These are phyloP conservation scores for Claviceps humidiphila DNA, from an alignment of 2,329 filamentous ascomycete species.

Conservation along the genomic window DNA sequence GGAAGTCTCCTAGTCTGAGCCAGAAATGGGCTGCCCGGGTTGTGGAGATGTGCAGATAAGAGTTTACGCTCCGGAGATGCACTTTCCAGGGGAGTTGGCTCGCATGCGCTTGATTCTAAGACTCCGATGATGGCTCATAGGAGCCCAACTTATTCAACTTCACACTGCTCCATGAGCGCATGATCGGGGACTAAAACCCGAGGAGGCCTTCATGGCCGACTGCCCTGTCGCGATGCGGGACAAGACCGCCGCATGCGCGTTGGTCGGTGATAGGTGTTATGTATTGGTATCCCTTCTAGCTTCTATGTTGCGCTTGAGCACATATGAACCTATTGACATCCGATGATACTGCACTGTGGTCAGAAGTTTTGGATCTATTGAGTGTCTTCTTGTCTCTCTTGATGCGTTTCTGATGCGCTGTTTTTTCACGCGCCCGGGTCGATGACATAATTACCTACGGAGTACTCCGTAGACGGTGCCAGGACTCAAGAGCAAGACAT, in stretches of 20 bases:
- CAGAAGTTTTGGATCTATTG: too few species aligned
- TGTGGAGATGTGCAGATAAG: constrained; percentile 1
- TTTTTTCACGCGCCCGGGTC: too few species aligned
- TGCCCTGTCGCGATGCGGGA: background rate
- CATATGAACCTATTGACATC: too few species aligned
- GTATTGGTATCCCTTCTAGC: background rate
- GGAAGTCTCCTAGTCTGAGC: constrained; percentile 1
- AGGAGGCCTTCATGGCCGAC: background rate
- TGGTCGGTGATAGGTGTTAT: background rate
- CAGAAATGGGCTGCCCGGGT: background rate
- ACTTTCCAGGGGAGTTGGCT: background rate
- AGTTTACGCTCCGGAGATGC: background rate
- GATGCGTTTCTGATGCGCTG: too few species aligned
- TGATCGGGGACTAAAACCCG: background rate
- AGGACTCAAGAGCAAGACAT: too few species aligned
- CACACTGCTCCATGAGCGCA: background rate
- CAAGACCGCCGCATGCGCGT: background rate
- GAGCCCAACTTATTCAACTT: too few species aligned
- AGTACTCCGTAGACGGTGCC: too few species aligned
- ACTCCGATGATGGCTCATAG: background rate
- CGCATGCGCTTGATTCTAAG: background rate
- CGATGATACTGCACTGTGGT: too few species aligned
- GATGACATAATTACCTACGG: too few species aligned
- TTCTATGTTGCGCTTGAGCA: background rate
- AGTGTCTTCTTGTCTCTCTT: too few species aligned